Conservation (phyloP, 495 filamentous ascomycete species). For the Daldinia bambusicola region DNA sequence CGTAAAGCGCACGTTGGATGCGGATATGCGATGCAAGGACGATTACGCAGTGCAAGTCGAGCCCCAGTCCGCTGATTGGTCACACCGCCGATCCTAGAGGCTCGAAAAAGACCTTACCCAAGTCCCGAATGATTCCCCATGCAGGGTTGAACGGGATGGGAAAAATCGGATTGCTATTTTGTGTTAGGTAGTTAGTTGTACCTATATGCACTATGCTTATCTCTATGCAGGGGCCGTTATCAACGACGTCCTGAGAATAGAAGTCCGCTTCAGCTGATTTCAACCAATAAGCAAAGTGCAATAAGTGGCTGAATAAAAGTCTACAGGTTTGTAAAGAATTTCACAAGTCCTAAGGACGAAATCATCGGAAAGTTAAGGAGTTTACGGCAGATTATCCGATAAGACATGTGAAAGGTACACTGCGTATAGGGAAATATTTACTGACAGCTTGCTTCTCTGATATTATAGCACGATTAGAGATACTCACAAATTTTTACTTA, state of each 20-base stretch:
- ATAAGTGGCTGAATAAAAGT: slow-evolving; percentile 3
- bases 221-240: slow-evolving; percentile 31
- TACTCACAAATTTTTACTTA: too few species aligned
- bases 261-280: slow-evolving; percentile 6
- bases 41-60: slow-evolving; percentile 40
- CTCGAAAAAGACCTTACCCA: slow-evolving; percentile 43
- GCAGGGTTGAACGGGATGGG: slow-evolving; percentile 35
- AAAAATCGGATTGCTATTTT: slow-evolving; percentile 39
- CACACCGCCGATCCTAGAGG: slow-evolving; percentile 36
- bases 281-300: not conserved
- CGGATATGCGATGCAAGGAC: slow-evolving; percentile 44
- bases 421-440: not conserved
- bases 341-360: slow-evolving; percentile 13
- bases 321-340: slow-evolving; percentile 15
- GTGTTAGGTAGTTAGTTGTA: too few species aligned
- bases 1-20: slow-evolving; percentile 30
- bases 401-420: not conserved
- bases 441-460: too few species aligned
- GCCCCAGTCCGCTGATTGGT: slow-evolving; percentile 27
- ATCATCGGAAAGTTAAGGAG: slow-evolving; percentile 28
- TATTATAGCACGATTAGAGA: too few species aligned
- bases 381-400: slow-evolving; percentile 5
- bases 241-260: slow-evolving; percentile 10
- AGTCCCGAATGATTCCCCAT: slow-evolving; percentile 45
- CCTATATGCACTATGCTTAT: not conserved